A percentile compares a stretch with the other conserved stretches of the same genome.
Conservation (phyloP, 2,329 filamentous ascomycete genomes). For the Cadophora sp. region DNA sequence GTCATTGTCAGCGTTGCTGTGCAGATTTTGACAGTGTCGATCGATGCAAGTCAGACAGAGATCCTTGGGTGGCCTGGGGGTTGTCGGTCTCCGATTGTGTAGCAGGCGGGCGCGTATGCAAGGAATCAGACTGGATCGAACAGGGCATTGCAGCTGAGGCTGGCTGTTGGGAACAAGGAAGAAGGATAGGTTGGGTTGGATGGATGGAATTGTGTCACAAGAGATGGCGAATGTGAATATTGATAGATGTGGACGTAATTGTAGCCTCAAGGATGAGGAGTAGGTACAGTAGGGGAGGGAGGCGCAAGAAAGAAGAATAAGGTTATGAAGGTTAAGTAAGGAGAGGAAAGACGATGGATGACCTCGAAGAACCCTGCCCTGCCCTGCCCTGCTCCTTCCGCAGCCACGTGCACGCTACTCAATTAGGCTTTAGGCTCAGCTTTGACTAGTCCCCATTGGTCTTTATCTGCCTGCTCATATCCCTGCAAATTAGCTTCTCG, state of each 20-base stretch:
- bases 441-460: not conserved
- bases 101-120: not conserved
- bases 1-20: not conserved
- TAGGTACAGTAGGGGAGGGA: not conserved
- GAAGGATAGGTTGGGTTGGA: not conserved
- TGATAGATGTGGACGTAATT: not conserved
- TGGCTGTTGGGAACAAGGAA: not conserved
- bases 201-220: not conserved
- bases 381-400: too few species aligned
- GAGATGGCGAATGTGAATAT: not conserved
- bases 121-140: not conserved
- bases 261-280: not conserved
- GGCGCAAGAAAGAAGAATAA: not conserved
- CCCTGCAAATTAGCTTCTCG: not conserved
- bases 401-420: not conserved
- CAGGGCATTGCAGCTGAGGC: not conserved
- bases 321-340: too few species aligned
- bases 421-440: not conserved
- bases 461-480: too few species aligned
- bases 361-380: too few species aligned
- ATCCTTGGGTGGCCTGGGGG: not conserved
- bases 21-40: conserved; percentile 1
- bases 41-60: not conserved
- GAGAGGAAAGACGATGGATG: too few species aligned
- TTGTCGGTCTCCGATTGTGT: not conserved